Conservation (phyloP, 371 early-diverging fungal genomes). For the Lichtheimia hyalospora region DNA sequence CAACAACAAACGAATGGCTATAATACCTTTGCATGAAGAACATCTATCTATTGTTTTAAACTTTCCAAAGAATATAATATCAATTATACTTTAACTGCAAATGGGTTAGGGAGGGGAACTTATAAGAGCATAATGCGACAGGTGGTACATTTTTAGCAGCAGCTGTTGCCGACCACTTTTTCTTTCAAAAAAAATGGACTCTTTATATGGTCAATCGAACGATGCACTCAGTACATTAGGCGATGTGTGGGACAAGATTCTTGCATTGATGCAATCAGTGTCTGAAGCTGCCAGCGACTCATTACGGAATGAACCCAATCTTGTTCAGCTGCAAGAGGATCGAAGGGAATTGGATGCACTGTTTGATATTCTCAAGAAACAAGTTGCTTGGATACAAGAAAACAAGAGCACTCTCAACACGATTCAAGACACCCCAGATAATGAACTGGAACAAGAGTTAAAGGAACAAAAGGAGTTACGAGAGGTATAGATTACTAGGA, state of each 20-base stretch:
- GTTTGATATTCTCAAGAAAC: conserved; percentile 19
- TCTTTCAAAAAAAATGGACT: not conserved
- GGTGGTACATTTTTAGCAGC: too few relatives aligned
- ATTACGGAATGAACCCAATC: conserved; percentile 38
- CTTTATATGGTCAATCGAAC: conserved; percentile 24
- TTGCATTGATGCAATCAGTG: conserved; percentile 31
- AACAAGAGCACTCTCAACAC: conserved; percentile 7
- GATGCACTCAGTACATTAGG: conserved; percentile 32
- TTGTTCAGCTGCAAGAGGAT: conserved; percentile 28
- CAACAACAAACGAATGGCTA: not conserved
- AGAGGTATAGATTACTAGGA: conserved; percentile 17
- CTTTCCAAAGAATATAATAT: not conserved
- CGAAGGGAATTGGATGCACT: conserved; percentile 34
- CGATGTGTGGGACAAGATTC: conserved; percentile 35
- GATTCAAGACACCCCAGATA: not conserved
- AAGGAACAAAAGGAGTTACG: conserved; percentile 23
- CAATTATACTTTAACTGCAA: too few relatives aligned
- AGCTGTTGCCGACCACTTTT: not conserved
- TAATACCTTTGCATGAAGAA: not conserved
- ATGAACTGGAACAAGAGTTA: conserved; percentile 1
- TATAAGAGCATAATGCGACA: too few relatives aligned
- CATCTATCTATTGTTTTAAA: not conserved
- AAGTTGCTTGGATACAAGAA: conserved; percentile 25
- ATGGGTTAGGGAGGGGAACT: too few relatives aligned
- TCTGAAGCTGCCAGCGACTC: conserved; percentile 33